Base-by-base conservation (phyloP, 805 yeast genomes). In the Saccharomycopsis sp. region DNA sequence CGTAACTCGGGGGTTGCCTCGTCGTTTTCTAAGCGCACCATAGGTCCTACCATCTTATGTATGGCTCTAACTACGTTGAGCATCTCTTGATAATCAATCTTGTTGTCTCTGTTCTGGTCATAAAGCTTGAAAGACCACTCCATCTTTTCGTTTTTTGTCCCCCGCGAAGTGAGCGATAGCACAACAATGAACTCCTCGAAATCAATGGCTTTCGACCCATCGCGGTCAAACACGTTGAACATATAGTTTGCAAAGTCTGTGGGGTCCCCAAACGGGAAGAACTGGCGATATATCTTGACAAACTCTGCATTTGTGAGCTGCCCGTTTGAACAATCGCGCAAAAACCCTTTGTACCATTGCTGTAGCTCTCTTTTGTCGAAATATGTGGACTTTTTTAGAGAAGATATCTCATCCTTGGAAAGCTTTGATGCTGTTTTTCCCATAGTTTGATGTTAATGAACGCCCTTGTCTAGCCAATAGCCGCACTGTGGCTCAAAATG, bases 211-310 rank as follows among this genome's bases (percentile, higher is more conserved):
- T 95, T 97, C 59, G 82, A 80, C 65, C 81, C 77, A 68, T 90
- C 94, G 48, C 81, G 79, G 70, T 94, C 98, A 71, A 94, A 91
- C 2, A 90, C 96, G 56, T 85, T 83, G 73, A 94, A 94, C 15
- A 95, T 85, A 64, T 85, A 87, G 58, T 83, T 88, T 57, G 97
- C 89, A 73, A 90, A 94, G 59, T 90, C 92, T 2, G 87, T 81
- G 0, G 99, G 97, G 66, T 92, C 97, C 0, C 99, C 99, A 75
- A 94, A 94, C 18, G 99, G 99, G 77, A 94, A 94, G 71, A 92
- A 94, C 68, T 94, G 98, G 69, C 89, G 89, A 74, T 91, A 95
- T 18, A 94, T 91, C 70, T 89, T 89, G 64, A 87, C 83, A 70
- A 94, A 90, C 67, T 94, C 98, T 52, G 86, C 89, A 66, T 85